Evolutionary conservation across 2,329 filamentous ascomycete genomes (phyloP).

Genomic region (Didymellaceae sp.): DNA sequence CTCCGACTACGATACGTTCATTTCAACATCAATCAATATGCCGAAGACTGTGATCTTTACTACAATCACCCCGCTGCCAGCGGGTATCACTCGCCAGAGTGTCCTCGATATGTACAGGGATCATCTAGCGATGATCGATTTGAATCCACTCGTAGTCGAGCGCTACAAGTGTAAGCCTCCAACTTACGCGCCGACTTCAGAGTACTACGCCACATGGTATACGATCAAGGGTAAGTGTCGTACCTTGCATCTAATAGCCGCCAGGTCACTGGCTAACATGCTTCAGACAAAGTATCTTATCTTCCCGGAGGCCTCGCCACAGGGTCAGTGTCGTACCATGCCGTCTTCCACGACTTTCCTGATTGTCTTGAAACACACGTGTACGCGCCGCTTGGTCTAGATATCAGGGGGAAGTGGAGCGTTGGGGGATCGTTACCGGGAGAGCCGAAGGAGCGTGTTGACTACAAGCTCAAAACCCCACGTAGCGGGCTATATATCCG

Average conservation of each 20-base stretch:
- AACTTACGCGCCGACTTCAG: slow-evolving; percentile 69
- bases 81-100: slow-evolving; percentile 69
- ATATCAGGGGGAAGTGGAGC: slow-evolving; percentile 80
- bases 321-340: slow-evolving; percentile 77
- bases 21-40: slow-evolving; percentile 56
- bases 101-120: slow-evolving; percentile 78
- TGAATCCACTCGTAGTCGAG: slow-evolving; percentile 82
- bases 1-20: background rate
- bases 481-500: slow-evolving; percentile 75
- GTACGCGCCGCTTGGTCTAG: slow-evolving; percentile 81
- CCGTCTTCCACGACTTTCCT: slow-evolving; percentile 77
- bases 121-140: slow-evolving; percentile 83
- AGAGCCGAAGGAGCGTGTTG: slow-evolving; percentile 69
- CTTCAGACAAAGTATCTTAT: slow-evolving; percentile 73
- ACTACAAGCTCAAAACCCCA: slow-evolving; percentile 71
- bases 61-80: slow-evolving; percentile 77
- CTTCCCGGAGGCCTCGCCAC: slow-evolving; percentile 70
- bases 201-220: slow-evolving; percentile 78
- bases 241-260: too few relatives aligned
- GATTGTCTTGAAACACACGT: slow-evolving; percentile 81
- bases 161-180: slow-evolving; percentile 73
- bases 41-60: slow-evolving; percentile 76
- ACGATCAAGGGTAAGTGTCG: slow-evolving; percentile 47
- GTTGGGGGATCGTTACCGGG: slow-evolving; percentile 74
- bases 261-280: slow-evolving; percentile 11